These are phyloP conservation scores for Emmonsiellopsis sp. DNA, from an alignment of 2,329 filamentous ascomycete species.

Conservation along the genomic window DNA sequence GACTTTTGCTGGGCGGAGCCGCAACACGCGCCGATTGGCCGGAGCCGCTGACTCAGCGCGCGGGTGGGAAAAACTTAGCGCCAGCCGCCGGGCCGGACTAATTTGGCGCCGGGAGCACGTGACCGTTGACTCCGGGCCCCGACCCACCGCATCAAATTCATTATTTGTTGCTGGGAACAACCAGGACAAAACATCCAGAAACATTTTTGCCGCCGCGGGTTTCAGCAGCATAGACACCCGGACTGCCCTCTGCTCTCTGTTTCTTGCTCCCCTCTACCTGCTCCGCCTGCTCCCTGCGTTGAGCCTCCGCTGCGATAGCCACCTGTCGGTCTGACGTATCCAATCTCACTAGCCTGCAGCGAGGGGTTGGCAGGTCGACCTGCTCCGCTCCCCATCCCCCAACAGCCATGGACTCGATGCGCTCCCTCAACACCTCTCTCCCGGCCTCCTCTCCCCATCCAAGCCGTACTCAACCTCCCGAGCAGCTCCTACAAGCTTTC, in stretches of 20 bases:
- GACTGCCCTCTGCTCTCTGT: too few relatives aligned
- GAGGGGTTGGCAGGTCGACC: not conserved
- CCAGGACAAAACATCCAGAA: too few relatives aligned
- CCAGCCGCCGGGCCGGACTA: slow-evolving; percentile 1
- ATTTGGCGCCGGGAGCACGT: not conserved
- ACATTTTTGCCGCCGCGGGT: too few relatives aligned
- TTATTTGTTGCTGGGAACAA: too few relatives aligned
- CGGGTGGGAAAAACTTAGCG: slow-evolving; percentile 5
- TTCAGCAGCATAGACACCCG: too few relatives aligned
- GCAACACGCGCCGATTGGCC: slow-evolving; percentile 28
- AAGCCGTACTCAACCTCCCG: slow-evolving; percentile 30
- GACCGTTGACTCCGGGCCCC: not conserved
- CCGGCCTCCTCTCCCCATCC: slow-evolving; percentile 42
- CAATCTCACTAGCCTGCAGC: too few relatives aligned
- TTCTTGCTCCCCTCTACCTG: too few relatives aligned
- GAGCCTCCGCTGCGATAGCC: too few relatives aligned
- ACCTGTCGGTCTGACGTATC: too few relatives aligned
- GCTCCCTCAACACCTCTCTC: slow-evolving; percentile 52
- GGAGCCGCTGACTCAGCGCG: slow-evolving; percentile 19
- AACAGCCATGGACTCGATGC: slow-evolving; percentile 52
- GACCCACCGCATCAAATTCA: too few relatives aligned
- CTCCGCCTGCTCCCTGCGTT: too few relatives aligned
- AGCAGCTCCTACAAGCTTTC: slow-evolving; percentile 72
- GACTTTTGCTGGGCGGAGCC: slow-evolving; percentile 13
- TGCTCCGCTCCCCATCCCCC: not conserved